Base-by-base conservation (phyloP, 2,329 filamentous ascomycete species). In the Trichoderma koningiopsis region DNA sequence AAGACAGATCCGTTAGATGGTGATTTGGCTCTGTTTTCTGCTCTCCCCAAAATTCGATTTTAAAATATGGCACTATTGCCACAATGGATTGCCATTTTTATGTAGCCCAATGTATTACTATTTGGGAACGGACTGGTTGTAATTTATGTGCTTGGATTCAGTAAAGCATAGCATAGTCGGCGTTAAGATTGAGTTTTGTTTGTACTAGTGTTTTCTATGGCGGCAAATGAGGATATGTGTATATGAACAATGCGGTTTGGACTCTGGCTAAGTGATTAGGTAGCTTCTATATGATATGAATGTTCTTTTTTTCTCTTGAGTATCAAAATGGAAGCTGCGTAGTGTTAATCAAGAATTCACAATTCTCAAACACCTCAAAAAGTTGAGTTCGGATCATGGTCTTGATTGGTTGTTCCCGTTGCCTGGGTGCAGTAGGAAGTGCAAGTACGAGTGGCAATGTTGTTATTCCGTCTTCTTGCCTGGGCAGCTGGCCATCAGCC, bases 1-100 rank as follows among this genome's bases (percentile, higher is more conserved):
- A 80, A 66, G 84, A 85, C 72, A 79, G 83, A 72, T 83, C 82
- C 53, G 72, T 75, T 14, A 74, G 75, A 37, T 77, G 75, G 74
- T 78, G 76, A 69, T 22, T 43, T 22, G 49, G 14, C 47, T 52
- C 61, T 43, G 16, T 43, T 60, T 35, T 22, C 5, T 22, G 16
- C 2, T 31, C 5, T 14, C 5, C 4, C 2, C 33, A 24, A 35
- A 47, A 31, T n/a, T 31, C n/a, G 16, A 64, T 65, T 27, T n/a
- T n/a, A 14, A 33, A 7, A 19, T 27, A n/a, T 37, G 56, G 27
- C 10, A 1, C 29, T 29, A 27, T 35, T 31, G 3, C 1, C 24
- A 31, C n/a, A 55, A n/a, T 13, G 31, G 19, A 53, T n/a, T 29
- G 31, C 33, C 27, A 40, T 43, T 14, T 49, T 68, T 60, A 27